Evolutionary conservation across 2,329 filamentous ascomycete species (phyloP).

Genomic region (Diplodia scrobiculata): DNA sequence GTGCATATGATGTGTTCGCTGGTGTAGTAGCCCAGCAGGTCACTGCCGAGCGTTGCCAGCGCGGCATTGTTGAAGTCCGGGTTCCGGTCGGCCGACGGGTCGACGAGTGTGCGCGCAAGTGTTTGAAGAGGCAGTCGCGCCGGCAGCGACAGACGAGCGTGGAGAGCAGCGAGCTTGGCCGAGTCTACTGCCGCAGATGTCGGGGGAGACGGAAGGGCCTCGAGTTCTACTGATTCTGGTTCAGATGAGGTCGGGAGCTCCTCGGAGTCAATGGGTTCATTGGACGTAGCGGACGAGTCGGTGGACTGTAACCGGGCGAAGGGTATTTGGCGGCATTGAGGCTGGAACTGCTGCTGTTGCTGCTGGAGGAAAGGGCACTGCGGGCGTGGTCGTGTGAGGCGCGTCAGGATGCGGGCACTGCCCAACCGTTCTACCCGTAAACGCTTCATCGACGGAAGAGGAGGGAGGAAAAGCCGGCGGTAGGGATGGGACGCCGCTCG

Average conservation of each 20-base stretch:
- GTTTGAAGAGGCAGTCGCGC: conserved; percentile 80
- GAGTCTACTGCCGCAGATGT: conserved; percentile 68
- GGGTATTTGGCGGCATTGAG: conserved; percentile 25
- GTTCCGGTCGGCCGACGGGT: conserved; percentile 78
- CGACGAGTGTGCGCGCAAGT: conserved; percentile 81
- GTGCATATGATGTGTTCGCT: conserved; percentile 84
- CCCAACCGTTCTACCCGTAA: conserved; percentile 63
- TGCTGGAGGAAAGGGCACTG: conserved; percentile 38
- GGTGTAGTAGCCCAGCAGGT: conserved; percentile 85
- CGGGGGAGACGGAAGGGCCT: conserved; percentile 68
- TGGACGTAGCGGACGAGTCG: conserved; percentile 7
- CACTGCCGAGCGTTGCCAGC: conserved; percentile 76
- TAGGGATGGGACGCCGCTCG: conserved; percentile 16
- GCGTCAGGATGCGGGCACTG: conserved; percentile 59
- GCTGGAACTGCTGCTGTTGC: conserved; percentile 25
- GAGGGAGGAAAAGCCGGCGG: conserved; percentile 12
- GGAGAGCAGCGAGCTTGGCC: conserved; percentile 87
- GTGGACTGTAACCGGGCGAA: conserved; percentile 37
- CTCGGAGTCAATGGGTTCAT: neutral
- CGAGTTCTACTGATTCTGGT: conserved; percentile 30
- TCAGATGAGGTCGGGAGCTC: neutral
- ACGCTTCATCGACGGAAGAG: conserved; percentile 57
- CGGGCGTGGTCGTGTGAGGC: conserved; percentile 49
- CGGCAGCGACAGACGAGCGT: conserved; percentile 82
- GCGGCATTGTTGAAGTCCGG: conserved; percentile 85